Evolutionary conservation across 2,329 filamentous ascomycete species (phyloP).

Genomic region (Fusarium sambucinum): DNA sequence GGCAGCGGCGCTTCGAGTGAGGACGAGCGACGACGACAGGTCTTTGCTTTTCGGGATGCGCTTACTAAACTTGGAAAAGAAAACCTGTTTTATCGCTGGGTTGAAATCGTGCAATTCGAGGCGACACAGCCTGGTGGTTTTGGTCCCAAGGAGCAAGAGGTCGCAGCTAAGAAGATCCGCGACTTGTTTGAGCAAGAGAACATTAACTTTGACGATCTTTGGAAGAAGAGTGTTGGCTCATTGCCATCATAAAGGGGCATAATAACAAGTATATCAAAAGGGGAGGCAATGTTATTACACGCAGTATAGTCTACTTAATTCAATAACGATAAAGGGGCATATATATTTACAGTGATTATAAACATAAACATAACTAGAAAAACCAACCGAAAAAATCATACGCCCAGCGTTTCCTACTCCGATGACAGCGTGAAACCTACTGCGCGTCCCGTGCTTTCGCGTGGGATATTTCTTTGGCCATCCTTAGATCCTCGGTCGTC

Average conservation of each 20-base stretch:
- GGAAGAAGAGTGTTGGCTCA: conserved; percentile 66
- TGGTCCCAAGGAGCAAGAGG: conserved; percentile 77
- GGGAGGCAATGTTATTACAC: background rate
- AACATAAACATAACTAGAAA: background rate
- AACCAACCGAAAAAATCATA: background rate
- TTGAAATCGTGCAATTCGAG: conserved; percentile 92
- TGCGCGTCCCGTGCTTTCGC: conserved; percentile 49
- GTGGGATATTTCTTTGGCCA: conserved; percentile 48
- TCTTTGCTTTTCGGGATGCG: conserved; percentile 83
- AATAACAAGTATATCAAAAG: background rate
- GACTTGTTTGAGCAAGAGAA: conserved; percentile 79
- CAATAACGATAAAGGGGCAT: background rate
- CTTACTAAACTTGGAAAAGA: conserved; percentile 84
- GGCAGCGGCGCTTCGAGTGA: conserved; percentile 65
- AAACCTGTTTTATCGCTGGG: conserved; percentile 90
- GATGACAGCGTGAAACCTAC: conserved; percentile 42
- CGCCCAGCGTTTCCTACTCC: conserved; percentile 33
- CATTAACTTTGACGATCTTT: conserved; percentile 86
- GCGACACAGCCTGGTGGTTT: conserved; percentile 83
- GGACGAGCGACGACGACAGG: conserved; percentile 76
- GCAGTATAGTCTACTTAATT: background rate
- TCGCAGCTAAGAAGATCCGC: conserved; percentile 79
- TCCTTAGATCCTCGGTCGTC: conserved; percentile 38
- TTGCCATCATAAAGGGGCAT: background rate
- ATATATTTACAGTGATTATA: no score